Evolutionary conservation across 495 filamentous ascomycete species (phyloP).

Genomic region (Neurospora terricola): DNA sequence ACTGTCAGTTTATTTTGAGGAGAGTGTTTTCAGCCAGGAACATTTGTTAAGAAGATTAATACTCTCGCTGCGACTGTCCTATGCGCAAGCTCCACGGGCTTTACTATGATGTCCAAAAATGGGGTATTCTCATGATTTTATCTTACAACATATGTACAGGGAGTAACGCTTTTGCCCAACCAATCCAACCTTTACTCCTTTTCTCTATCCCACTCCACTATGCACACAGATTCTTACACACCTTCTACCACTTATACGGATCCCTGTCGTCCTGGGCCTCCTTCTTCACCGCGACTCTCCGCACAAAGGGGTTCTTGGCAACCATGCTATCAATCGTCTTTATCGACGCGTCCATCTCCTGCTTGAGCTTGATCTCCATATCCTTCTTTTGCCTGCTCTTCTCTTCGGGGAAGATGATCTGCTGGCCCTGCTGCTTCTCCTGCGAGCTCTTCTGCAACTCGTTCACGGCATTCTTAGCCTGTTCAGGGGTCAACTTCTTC

Average conservation of each 20-base stretch:
- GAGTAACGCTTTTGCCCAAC: not conserved
- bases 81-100: not conserved
- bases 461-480: slow-evolving; percentile 8
- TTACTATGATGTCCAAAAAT: not conserved
- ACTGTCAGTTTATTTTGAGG: not conserved
- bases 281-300: not conserved
- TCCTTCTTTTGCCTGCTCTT: slow-evolving; percentile 5
- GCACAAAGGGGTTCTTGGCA: not conserved
- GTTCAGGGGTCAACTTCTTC: slow-evolving; percentile 1
- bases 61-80: too few relatives aligned
- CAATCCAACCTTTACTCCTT: not conserved
- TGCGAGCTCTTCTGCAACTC: slow-evolving; percentile 16
- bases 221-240: not conserved
- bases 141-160: not conserved
- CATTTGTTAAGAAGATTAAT: too few relatives aligned
- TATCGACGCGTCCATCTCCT: slow-evolving; percentile 7
- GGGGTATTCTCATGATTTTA: not conserved
- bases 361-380: slow-evolving; percentile 11
- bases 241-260: not conserved
- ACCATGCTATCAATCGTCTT: not conserved
- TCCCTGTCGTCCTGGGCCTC: not conserved
- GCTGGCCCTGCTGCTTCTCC: slow-evolving; percentile 20
- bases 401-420: slow-evolving; percentile 13
- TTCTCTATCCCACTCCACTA: not conserved
- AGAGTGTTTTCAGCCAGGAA: too few relatives aligned